Base-by-base conservation (phyloP, 768 basidiomycete genomes). In the Trametes cubensis region DNA sequence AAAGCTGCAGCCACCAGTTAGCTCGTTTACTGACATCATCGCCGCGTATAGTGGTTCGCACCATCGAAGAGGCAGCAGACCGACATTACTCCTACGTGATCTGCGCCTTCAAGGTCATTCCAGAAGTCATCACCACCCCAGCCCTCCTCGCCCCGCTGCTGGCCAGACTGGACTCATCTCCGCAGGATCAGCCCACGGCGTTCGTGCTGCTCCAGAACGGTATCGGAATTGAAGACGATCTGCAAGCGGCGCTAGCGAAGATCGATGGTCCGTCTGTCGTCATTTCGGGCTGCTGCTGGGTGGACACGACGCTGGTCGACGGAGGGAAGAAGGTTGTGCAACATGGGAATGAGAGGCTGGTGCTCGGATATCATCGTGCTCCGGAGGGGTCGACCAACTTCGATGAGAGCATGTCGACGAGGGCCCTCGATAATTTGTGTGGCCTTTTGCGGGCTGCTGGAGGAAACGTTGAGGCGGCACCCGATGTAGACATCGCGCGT, bases 131-230 rank as follows among this genome's bases (percentile, higher is more conserved):
- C 21, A 55, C 64, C 8, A 73, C 70, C 10, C 63, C 73, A 4
- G 47, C 55, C 1, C 60, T 75, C n/a, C 67, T 76, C 41, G 48
- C 59, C 3, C 74, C 74, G 1, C 54, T 76, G 2, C 59, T 74
- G 18, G 17, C 61, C 13, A 41, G 40, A 4, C 56, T 69, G 20
- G 8, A 51, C 14, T 21, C 47, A 2, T 51, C 52, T 5, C 28
- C 62, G n/a, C 2, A 20, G 2, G 34, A 61, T 1, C 25, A 55
- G 10, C 60, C 70, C 7, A 57, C 67, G 7, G 52, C 71, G 18
- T 71, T 75, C 49, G 72, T 75, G 3, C 64, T 75, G 18, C 69
- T 76, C 34, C 75, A 76, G 59, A 76, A 76, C 56, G 75, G 75
- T 14, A 70, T 76, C 45, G 72, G 72, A n/a, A 71, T 76, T 40